Evolutionary conservation across 352 stramenopile species (phyloP), one percentile per base, ranked within the genome.

Genomic region (Globisporangium radiosum): DNA sequence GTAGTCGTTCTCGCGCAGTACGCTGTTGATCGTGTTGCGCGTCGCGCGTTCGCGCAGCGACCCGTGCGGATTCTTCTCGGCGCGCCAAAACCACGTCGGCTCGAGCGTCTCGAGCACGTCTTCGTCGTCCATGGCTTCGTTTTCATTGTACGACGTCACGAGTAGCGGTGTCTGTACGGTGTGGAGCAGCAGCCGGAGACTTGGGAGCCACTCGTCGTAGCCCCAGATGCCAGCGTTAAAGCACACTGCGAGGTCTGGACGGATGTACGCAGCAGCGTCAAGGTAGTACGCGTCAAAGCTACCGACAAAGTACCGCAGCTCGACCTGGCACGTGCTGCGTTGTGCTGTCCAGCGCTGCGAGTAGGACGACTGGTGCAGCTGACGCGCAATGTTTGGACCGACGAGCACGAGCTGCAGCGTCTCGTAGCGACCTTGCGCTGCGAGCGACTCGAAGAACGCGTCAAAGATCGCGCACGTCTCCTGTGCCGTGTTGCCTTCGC

Each of bases 211-310:
- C 60, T 92, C 72, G 62, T 95, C 83, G 62, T 95, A 95, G 45
- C 86, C 86, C 86, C 86, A 95, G 36, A 95, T 80, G 5, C 86
- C 86, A 13, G 86, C 86, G 51, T 95, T 94, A 58, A 94, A 95
- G 59, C 81, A 92, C 45, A 91, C 78, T 1, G 75, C 72, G 6
- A 92, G 68, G 55, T 90, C 75, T 4, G 85, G 79, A 7, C 65
- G 54, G 51, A 63, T 52, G 64, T 87, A 90, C 50, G 58, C 39
- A 10, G 58, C 49, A 44, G 75, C 74, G 49, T 87, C 75, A 3
- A 59, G 36, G 52, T 75, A 79, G 48, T 80, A 90, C 17, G 60
- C 62, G 54, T 90, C 78, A 25, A 89, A 92, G 59, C 71, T 73
- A 38, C 81, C 75, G 15, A 87, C 81, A 55, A 89, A 90, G 71